phyloP scores from a whole-genome alignment of 768 basidiomycete genomes.

The Kondoa subrosea region DNA sequence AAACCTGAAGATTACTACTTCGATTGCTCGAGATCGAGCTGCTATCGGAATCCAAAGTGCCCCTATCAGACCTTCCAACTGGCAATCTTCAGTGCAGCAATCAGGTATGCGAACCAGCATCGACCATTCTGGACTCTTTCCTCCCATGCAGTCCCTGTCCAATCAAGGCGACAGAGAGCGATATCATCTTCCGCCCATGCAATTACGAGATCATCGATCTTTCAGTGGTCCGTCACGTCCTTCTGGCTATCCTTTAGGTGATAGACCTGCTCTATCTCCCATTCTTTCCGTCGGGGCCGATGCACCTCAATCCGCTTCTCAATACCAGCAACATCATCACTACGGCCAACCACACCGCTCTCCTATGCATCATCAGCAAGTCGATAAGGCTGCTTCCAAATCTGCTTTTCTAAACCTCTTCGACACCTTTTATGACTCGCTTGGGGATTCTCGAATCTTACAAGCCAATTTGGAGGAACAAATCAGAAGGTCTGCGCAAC shows the following conservation, averaged over 20 bases:
- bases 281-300: neutral
- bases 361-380: neutral
- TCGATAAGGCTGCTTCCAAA: constrained; percentile 39
- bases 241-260: neutral
- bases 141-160: neutral
- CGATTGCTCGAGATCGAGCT: neutral
- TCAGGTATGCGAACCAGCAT: neutral
- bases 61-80: neutral
- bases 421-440: constrained; percentile 65
- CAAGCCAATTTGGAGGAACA: constrained; percentile 62
- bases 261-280: neutral
- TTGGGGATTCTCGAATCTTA: constrained; percentile 60
- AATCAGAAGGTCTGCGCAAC: constrained; percentile 33
- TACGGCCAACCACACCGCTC: neutral
- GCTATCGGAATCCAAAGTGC: neutral
- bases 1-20: constrained; percentile 1
- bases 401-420: constrained; percentile 66
- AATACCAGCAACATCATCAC: neutral
- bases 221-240: neutral
- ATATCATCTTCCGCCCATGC: neutral
- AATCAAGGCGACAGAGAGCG: neutral
- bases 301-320: constrained; percentile 1
- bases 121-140: neutral
- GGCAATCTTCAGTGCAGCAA: neutral
- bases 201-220: neutral